Conservation (phyloP, 1,284 basidiomycete genomes). For the Cystobasidium sp. region DNA sequence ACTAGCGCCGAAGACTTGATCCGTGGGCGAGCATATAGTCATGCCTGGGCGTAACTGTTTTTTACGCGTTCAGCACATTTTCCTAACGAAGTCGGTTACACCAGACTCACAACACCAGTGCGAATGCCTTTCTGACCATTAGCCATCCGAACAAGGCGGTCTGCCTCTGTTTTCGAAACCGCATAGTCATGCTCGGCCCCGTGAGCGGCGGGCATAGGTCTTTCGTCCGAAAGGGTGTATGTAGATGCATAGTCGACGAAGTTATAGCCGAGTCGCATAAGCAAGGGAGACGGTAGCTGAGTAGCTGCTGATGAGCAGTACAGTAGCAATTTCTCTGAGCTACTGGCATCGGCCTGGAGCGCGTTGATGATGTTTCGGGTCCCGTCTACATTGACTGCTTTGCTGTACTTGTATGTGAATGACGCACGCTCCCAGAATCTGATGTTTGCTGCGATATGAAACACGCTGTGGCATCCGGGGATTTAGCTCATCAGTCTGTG, state of each 20-base stretch:
- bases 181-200: conserved; percentile 37
- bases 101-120: conserved; percentile 35
- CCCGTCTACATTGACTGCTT: conserved; percentile 35
- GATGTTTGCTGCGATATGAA: conserved; percentile 33
- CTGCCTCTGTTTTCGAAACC: conserved; percentile 24
- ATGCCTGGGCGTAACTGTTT: conserved; percentile 34
- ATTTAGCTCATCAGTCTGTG: not conserved
- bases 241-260: conserved; percentile 22
- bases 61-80: not conserved
- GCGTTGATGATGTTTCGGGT: conserved; percentile 33
- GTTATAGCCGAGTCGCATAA: conserved; percentile 34
- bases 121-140: conserved; percentile 22
- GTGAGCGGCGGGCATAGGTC: conserved; percentile 23
- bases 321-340: conserved; percentile 23
- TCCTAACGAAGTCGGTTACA: not conserved
- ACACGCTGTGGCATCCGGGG: conserved; percentile 11
- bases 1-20: conserved; percentile 33
- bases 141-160: conserved; percentile 22
- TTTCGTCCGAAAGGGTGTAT: conserved; percentile 22
- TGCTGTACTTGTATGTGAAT: conserved; percentile 19
- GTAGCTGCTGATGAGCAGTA: conserved; percentile 40
- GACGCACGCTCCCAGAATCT: conserved; percentile 34
- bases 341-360: not conserved
- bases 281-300: conserved; percentile 8
- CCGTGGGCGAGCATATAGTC: conserved; percentile 20